phyloP scores from a whole-genome alignment of 2,329 filamentous ascomycete genomes.

The Diplocarpon mali region DNA sequence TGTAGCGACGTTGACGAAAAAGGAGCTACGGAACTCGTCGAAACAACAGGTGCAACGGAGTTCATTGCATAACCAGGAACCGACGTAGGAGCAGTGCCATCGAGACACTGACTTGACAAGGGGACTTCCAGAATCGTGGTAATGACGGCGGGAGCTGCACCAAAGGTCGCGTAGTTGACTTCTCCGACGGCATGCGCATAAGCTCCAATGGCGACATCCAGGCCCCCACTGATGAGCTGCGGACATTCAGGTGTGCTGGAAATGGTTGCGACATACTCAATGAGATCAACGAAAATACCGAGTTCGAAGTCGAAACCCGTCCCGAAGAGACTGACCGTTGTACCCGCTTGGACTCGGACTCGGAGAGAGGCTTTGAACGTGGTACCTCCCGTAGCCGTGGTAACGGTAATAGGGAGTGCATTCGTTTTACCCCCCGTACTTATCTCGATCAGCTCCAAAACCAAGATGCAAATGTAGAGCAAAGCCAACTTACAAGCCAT shows the following conservation, averaged over 20 bases:
- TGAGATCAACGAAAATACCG: conserved; percentile 16
- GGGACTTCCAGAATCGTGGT: conserved; percentile 10
- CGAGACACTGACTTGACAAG: conserved; percentile 11
- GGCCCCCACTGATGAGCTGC: conserved; percentile 9
- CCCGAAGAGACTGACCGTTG: conserved; percentile 15
- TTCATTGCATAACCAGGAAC: no score
- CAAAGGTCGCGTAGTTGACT: conserved; percentile 15
- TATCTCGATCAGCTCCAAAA: conserved; percentile 2
- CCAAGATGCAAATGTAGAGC: neutral
- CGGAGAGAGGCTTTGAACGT: conserved; percentile 17
- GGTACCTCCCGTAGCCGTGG: conserved; percentile 11
- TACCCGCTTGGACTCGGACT: conserved; percentile 17
- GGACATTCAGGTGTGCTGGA: conserved; percentile 7
- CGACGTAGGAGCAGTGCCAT: neutral
- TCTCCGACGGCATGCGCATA: conserved; percentile 14
- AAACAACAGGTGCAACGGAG: no score
- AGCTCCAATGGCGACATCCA: conserved; percentile 17
- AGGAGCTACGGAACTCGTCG: no score
- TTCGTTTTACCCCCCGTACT: conserved; percentile 11
- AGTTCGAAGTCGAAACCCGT: conserved; percentile 17
- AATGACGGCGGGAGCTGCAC: conserved; percentile 9
- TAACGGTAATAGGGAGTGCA: conserved; percentile 15
- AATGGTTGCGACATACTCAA: conserved; percentile 16
- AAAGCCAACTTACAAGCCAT: conserved; percentile 12
- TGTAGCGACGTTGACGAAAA: no score